These are phyloP conservation scores for Ceratocystis lukuohia DNA, from an alignment of 2,329 filamentous ascomycete species.

Conservation along the genomic window DNA sequence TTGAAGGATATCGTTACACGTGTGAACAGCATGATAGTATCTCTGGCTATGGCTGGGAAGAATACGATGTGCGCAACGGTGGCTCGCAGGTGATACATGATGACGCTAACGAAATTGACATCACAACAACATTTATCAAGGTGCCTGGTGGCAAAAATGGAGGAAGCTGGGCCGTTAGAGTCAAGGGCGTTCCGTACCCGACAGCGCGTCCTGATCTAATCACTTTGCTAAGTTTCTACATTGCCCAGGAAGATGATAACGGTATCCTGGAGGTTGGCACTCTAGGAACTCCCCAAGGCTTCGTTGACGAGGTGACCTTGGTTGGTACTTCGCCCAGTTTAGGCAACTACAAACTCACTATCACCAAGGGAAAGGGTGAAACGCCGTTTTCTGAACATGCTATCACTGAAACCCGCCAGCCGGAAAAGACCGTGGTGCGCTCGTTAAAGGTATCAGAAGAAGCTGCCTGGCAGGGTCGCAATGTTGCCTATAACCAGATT, in stretches of 20 bases:
- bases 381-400: constrained; percentile 52
- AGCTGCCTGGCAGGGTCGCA: constrained; percentile 73
- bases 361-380: constrained; percentile 56
- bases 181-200: constrained; percentile 65
- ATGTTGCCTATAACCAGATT: constrained; percentile 41
- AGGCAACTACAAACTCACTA: constrained; percentile 63
- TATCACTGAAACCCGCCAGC: constrained; percentile 52
- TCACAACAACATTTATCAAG: constrained; percentile 90
- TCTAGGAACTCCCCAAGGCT: constrained; percentile 35
- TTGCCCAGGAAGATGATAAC: constrained; percentile 71
- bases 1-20: constrained; percentile 51
- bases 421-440: constrained; percentile 62
- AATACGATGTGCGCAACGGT: constrained; percentile 80
- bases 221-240: constrained; percentile 70
- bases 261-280: constrained; percentile 43
- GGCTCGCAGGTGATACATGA: constrained; percentile 87
- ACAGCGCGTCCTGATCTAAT: constrained; percentile 54
- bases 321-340: constrained; percentile 57
- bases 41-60: constrained; percentile 93
- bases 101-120: constrained; percentile 71
- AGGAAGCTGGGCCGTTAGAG: constrained; percentile 81
- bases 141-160: constrained; percentile 72
- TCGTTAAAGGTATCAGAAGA: constrained; percentile 55
- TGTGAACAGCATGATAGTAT: constrained; percentile 94
- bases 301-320: constrained; percentile 50